Evolutionary conservation across 306 rosid species (phyloP).

Genomic region (Cucurbita argyrosperma): DNA sequence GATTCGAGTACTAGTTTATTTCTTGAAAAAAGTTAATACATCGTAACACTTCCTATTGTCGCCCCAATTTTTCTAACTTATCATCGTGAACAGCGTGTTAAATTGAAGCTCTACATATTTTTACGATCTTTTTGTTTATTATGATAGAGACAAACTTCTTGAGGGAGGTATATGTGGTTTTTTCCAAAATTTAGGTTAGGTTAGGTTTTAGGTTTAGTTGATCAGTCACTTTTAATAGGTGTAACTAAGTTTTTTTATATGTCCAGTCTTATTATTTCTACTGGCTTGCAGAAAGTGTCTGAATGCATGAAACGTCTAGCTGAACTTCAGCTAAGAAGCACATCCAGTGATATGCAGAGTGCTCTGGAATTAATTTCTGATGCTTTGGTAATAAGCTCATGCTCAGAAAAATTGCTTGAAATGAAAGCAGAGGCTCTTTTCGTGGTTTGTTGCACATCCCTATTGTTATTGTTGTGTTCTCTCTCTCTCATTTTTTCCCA

Average conservation of each 20-base stretch:
- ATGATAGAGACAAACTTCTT: neutral
- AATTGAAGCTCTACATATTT: neutral
- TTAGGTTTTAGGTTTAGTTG: neutral
- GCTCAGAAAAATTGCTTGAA: conserved; percentile 72
- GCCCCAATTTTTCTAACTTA: neutral
- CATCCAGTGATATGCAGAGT: conserved; percentile 35
- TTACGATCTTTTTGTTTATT: neutral
- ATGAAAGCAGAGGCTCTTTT: conserved; percentile 82
- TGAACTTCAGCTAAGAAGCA: conserved; percentile 45
- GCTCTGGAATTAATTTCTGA: conserved; percentile 58
- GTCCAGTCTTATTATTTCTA: conserved; percentile 20
- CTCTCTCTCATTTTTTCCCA: neutral
- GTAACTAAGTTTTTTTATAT: neutral
- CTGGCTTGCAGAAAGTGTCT: conserved; percentile 57
- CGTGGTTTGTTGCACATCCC: conserved; percentile 31
- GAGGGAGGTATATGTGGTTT: neutral
- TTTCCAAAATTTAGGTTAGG: neutral
- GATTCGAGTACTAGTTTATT: neutral
- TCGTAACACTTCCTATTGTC: neutral
- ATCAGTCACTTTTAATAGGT: conserved; percentile 1
- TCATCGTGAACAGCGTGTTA: neutral
- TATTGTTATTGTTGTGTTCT: neutral
- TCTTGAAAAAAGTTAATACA: neutral
- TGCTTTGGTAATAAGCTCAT: conserved; percentile 50
- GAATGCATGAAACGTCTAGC: conserved; percentile 40